phyloP scores from a whole-genome alignment of 192 early-diverging fungal genomes.

The Backusella luteola region DNA sequence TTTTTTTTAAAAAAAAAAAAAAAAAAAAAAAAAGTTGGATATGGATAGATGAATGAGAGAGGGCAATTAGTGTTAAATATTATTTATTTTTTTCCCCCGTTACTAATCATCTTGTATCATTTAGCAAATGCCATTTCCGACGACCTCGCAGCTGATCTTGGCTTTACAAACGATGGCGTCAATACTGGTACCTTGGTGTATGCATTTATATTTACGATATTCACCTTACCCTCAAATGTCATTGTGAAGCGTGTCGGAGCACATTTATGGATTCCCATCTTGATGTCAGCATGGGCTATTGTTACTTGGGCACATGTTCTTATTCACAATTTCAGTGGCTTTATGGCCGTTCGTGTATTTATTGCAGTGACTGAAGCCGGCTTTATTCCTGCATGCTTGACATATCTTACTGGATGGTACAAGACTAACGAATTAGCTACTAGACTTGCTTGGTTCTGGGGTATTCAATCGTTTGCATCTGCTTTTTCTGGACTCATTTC shows the following conservation, averaged over 20 bases:
- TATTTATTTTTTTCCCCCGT: background rate
- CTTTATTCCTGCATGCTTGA: slow-evolving; percentile 31
- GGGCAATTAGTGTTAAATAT: background rate
- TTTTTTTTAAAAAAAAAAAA: too few relatives aligned
- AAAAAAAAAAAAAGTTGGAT: background rate
- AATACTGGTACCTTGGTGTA: slow-evolving; percentile 49
- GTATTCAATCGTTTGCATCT: slow-evolving; percentile 48
- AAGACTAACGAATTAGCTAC: slow-evolving; percentile 48
- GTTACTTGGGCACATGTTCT: slow-evolving; percentile 23
- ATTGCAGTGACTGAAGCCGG: slow-evolving; percentile 57
- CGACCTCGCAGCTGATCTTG: slow-evolving; percentile 41
- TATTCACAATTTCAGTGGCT: slow-evolving; percentile 29
- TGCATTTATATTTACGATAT: slow-evolving; percentile 33
- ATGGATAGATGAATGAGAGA: background rate
- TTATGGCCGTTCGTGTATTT: slow-evolving; percentile 47
- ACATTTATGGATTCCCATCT: slow-evolving; percentile 54
- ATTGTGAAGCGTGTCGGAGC: slow-evolving; percentile 48
- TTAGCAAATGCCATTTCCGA: slow-evolving; percentile 48
- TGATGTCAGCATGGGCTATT: slow-evolving; percentile 33
- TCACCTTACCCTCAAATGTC: slow-evolving; percentile 51
- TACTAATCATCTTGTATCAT: background rate
- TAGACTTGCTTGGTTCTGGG: slow-evolving; percentile 51
- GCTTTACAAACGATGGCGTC: slow-evolving; percentile 44
- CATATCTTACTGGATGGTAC: slow-evolving; percentile 54
- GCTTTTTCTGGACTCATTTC: slow-evolving; percentile 55